Evolutionary conservation across 768 basidiomycete genomes (phyloP).

Genomic region (Xerocomellus chrysenteron): DNA sequence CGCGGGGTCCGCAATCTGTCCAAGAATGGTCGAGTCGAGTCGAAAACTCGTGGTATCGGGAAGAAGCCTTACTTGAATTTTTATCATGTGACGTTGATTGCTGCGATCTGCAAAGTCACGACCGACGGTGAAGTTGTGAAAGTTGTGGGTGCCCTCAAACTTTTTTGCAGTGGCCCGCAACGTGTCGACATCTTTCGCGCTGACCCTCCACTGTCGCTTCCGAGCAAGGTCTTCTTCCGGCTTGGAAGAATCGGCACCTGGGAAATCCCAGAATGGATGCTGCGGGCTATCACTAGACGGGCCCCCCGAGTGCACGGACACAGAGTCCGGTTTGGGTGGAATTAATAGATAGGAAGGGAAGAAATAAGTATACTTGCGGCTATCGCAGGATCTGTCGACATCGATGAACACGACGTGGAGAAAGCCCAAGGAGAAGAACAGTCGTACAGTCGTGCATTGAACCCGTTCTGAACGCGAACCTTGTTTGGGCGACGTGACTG

Average conservation of each 20-base stretch:
- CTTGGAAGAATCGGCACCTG: conserved; percentile 36
- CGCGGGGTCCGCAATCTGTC: conserved; percentile 77
- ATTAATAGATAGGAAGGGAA: conserved; percentile 92
- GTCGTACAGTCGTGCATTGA: conserved; percentile 71
- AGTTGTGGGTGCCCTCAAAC: conserved; percentile 92
- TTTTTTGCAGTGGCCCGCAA: conserved; percentile 57
- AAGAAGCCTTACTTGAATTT: conserved; percentile 59
- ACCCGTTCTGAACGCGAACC: conserved; percentile 76
- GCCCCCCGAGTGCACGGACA: conserved; percentile 42
- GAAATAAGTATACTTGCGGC: conserved; percentile 96
- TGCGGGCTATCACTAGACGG: conserved; percentile 20
- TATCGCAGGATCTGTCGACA: conserved; percentile 75
- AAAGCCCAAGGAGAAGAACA: background rate
- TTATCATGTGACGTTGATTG: conserved; percentile 85
- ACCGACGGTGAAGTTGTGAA: conserved; percentile 95
- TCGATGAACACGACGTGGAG: conserved; percentile 1
- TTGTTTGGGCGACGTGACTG: conserved; percentile 24
- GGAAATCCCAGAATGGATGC: conserved; percentile 64
- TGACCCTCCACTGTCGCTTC: conserved; percentile 72
- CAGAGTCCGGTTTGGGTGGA: conserved; percentile 79
- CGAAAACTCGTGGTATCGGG: background rate
- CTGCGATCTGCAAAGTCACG: conserved; percentile 82
- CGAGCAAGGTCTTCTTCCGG: conserved; percentile 59
- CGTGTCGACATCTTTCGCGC: conserved; percentile 48
- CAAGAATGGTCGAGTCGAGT: background rate